Conservation (phyloP, 306 rosid genomes). For the Rosa multiflora region DNA sequence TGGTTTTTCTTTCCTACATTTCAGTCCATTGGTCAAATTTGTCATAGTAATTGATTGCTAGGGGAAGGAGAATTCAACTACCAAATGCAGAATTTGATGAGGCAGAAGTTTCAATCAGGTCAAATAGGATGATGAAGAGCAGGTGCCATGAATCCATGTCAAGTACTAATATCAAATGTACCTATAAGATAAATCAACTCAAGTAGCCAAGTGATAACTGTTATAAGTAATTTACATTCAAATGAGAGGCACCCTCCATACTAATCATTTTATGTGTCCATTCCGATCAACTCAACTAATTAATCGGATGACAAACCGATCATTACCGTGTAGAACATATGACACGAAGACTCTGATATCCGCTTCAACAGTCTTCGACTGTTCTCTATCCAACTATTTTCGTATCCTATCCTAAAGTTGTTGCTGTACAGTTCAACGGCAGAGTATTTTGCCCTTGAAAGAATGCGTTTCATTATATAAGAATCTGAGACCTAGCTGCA, state of each 20-base stretch:
- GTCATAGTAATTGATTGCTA: not conserved
- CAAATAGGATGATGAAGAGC: not conserved
- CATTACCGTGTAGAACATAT: constrained; percentile 9
- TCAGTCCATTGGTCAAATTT: not conserved
- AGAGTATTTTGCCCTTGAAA: constrained; percentile 15
- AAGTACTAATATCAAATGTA: not conserved
- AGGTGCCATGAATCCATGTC: not conserved
- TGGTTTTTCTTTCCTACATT: not conserved
- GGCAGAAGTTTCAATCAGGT: not conserved
- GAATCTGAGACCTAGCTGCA: constrained; percentile 84
- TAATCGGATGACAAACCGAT: constrained; percentile 23
- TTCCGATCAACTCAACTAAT: constrained; percentile 22
- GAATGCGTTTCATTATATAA: constrained; percentile 43
- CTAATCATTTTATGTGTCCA: not conserved
- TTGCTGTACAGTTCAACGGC: constrained; percentile 33
- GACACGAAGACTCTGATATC: constrained; percentile 11
- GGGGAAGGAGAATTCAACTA: not conserved
- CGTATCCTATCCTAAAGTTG: constrained; percentile 27
- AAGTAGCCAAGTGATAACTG: not conserved
- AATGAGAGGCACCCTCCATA: constrained; percentile 1
- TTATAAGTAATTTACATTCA: constrained; percentile 4
- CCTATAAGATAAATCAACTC: not conserved
- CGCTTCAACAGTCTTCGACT: not conserved
- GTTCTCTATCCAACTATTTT: constrained; percentile 1
- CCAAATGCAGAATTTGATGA: not conserved